These are phyloP conservation scores for Endotrypanum monterogeii DNA, from an alignment of 208 protist genomes.

Conservation along the genomic window DNA sequence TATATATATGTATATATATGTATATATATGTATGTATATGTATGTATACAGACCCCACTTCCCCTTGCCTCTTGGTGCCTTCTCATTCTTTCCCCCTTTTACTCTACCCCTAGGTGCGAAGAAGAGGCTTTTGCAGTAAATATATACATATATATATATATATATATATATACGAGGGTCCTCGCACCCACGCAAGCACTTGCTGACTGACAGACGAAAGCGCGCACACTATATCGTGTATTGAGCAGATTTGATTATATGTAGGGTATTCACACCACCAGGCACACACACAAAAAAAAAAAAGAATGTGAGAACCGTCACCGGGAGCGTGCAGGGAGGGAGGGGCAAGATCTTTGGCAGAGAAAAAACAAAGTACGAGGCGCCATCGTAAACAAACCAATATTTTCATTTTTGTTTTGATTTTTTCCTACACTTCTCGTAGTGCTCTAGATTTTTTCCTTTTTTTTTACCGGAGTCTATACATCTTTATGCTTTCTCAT, in stretches of 20 bases:
- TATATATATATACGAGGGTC: background rate
- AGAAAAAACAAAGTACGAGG: background rate
- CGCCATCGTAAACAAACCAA: background rate
- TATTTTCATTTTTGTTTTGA: background rate
- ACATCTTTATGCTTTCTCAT: background rate
- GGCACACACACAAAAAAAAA: background rate
- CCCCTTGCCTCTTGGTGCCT: conserved; percentile 7
- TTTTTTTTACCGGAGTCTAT: background rate
- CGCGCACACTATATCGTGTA: background rate
- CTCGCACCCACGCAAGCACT: background rate
- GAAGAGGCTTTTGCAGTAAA: no score
- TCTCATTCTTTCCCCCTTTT: conserved; percentile 7
- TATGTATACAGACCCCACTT: background rate
- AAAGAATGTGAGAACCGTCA: background rate
- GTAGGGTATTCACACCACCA: background rate
- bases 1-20: background rate
- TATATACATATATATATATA: conserved; percentile 9
- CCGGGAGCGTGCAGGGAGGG: no score
- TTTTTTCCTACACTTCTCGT: background rate
- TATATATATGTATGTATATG: background rate
- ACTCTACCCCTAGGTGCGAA: no score
- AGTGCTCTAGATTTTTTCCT: background rate
- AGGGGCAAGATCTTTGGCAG: no score
- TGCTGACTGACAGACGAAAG: background rate
- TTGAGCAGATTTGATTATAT: background rate